These are phyloP conservation scores for Durusdinium trenchii DNA, from an alignment of 73 alveolate species.

Conservation along the genomic window DNA sequence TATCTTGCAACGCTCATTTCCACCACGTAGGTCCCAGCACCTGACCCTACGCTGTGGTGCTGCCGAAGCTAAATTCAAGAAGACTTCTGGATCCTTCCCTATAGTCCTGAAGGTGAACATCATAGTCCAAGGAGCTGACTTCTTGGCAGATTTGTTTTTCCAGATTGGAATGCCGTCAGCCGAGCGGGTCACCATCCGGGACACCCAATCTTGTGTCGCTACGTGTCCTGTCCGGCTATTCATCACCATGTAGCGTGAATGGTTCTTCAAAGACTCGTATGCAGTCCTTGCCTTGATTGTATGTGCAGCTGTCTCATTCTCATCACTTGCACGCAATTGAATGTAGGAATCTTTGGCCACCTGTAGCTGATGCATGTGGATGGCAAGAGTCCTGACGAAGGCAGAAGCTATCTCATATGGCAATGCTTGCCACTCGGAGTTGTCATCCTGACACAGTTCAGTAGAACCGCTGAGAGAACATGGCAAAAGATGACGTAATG, in stretches of 20 bases:
- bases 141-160: neutral
- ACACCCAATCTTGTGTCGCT: constrained; percentile 24
- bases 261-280: neutral
- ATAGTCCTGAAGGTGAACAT: neutral
- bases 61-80: neutral
- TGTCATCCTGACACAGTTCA: neutral
- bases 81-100: neutral
- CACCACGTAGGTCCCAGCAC: neutral
- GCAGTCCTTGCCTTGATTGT: neutral
- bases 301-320: neutral
- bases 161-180: neutral
- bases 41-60: neutral
- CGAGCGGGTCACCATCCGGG: neutral
- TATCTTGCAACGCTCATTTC: neutral
- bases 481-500: neutral
- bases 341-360: neutral
- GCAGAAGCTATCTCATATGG: constrained; percentile 63
- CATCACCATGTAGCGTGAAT: neutral
- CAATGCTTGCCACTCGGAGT: neutral
- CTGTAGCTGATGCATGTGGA: neutral
- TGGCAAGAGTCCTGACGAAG: neutral
- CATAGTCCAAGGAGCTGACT: neutral
- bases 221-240: constrained; percentile 3
- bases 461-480: no score
- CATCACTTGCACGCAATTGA: neutral